Base-by-base conservation (phyloP, 441 rosid species). In the Arabidopsis lyrata region DNA sequence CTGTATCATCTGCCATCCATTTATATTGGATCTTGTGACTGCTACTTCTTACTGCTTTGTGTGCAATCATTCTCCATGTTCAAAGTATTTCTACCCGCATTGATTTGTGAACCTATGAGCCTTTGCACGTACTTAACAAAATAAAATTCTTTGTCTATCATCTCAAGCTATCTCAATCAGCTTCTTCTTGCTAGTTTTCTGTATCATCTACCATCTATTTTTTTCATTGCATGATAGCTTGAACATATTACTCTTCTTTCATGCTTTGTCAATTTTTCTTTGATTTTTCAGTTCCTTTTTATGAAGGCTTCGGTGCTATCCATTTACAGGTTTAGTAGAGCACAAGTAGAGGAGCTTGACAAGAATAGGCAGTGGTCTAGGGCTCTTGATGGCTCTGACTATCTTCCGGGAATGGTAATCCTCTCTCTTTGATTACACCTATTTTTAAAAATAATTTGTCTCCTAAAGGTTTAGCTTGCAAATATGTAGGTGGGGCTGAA, bases 351-450 rank as follows among this genome's bases (percentile, higher is more conserved):
- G 66, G 93, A 84, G 85, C 86, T 92, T 74, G 99, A 95, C 77
- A 85, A 41, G 78, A 95, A 84, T 77, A 89, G 86, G 81, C 90
- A 85, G 45, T 95, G 99, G 98, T 95, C 98, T 32, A 90, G 98
- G 81, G 92, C 98, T 58, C 97, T 95, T 68, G 99, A 92, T 82
- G 99, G 99, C 54, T 92, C 99, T 38, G 97, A 95, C 84, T 92
- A 95, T 77, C 95, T 95, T 72, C 97, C 99, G 0, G 99, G 99
- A 86, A 95, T 95, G 98, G 97, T 90, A 78, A 10, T 53, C 32
- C 2, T 68, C 42, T 61, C 20, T 66, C 3, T 31, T 63, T 53
- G 27, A 22, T 36, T 41, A 41, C 48, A 47, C 14, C 62, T 50
- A 15, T n/a, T 7, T 9, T 4, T 58, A 57, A 9, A 63, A 55